phyloP scores from a whole-genome alignment of 176 grass and related monocot genomes.

The bread wheat (Triticum aestivum) region DNA sequence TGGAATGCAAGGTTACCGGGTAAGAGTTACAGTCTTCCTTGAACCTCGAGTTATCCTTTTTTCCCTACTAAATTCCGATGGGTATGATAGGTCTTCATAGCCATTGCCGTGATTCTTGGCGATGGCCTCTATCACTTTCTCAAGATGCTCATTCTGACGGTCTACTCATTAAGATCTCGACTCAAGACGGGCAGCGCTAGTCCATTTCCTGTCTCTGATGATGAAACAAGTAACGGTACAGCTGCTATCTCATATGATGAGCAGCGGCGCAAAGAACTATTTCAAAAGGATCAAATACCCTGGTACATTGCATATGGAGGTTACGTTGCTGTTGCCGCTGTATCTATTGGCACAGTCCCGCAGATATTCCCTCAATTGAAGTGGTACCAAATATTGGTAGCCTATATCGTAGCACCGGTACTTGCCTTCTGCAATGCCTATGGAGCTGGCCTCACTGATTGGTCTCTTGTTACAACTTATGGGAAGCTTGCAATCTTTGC shows the following conservation, averaged over 20 bases:
- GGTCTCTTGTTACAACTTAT: slow-evolving; percentile 37
- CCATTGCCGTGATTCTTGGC: slow-evolving; percentile 48
- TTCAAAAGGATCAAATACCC: slow-evolving; percentile 45
- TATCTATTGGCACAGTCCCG: slow-evolving; percentile 31
- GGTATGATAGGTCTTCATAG: slow-evolving; percentile 44
- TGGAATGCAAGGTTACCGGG: slow-evolving; percentile 57
- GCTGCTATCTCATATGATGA: slow-evolving; percentile 27
- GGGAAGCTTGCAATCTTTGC: slow-evolving; percentile 30
- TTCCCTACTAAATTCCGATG: neutral
- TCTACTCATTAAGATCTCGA: slow-evolving; percentile 22
- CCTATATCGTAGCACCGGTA: slow-evolving; percentile 20
- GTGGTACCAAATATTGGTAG: slow-evolving; percentile 44
- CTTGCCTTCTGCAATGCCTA: slow-evolving; percentile 43
- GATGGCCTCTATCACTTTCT: slow-evolving; percentile 42
- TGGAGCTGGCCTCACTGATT: slow-evolving; percentile 35
- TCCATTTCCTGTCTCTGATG: slow-evolving; percentile 24
- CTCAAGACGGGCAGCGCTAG: slow-evolving; percentile 18
- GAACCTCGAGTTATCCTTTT: neutral
- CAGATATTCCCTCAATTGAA: slow-evolving; percentile 40
- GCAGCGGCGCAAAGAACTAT: slow-evolving; percentile 28
- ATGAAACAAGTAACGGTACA: neutral
- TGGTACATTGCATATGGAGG: slow-evolving; percentile 38
- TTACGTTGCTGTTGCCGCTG: slow-evolving; percentile 27
- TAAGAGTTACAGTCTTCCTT: neutral
- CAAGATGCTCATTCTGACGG: slow-evolving; percentile 28